These are phyloP conservation scores for Parsonsia alboflavescens DNA, from an alignment of 257 asterid genomes.

Conservation along the genomic window DNA sequence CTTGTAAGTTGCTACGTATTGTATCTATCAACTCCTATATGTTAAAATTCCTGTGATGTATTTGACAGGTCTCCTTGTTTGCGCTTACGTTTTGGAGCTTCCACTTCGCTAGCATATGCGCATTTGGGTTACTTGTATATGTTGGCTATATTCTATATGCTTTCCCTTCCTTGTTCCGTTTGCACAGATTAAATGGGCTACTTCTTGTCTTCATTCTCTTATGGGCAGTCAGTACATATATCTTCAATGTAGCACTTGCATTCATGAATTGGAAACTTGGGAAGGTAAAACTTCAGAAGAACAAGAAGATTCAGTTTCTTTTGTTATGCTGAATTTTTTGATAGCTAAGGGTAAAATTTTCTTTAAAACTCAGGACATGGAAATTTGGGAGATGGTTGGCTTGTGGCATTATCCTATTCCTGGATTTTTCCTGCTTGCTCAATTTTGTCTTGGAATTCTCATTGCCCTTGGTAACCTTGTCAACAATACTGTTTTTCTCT, in stretches of 20 bases:
- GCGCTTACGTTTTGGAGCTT: conserved; percentile 98
- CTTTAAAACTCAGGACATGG: conserved; percentile 69
- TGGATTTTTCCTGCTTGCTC: conserved; percentile 92
- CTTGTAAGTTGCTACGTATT: conserved; percentile 3
- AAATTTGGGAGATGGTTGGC: conserved; percentile 99
- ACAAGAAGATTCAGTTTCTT: conserved; percentile 14
- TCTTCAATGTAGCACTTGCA: conserved; percentile 87
- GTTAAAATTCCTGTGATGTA: conserved; percentile 40
- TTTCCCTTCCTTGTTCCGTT: conserved; percentile 83
- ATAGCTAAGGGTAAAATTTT: conserved; percentile 19
- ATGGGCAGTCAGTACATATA: conserved; percentile 96
- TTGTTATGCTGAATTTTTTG: conserved; percentile 18
- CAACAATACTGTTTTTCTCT: conserved; percentile 74
- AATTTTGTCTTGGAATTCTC: conserved; percentile 91
- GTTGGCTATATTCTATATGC: conserved; percentile 86
- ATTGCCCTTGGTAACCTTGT: conserved; percentile 98
- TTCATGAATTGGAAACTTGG: conserved; percentile 79
- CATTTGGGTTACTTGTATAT: conserved; percentile 88
- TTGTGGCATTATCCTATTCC: conserved; percentile 99
- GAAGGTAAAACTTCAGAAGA: conserved; percentile 50
- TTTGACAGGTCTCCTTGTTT: conserved; percentile 82
- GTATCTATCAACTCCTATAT: conserved; percentile 31
- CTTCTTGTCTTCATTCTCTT: conserved; percentile 97
- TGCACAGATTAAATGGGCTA: conserved; percentile 89
- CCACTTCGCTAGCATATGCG: conserved; percentile 97